These are phyloP conservation scores for Rusavskia elegans DNA, from an alignment of 495 filamentous ascomycete species.

Conservation along the genomic window DNA sequence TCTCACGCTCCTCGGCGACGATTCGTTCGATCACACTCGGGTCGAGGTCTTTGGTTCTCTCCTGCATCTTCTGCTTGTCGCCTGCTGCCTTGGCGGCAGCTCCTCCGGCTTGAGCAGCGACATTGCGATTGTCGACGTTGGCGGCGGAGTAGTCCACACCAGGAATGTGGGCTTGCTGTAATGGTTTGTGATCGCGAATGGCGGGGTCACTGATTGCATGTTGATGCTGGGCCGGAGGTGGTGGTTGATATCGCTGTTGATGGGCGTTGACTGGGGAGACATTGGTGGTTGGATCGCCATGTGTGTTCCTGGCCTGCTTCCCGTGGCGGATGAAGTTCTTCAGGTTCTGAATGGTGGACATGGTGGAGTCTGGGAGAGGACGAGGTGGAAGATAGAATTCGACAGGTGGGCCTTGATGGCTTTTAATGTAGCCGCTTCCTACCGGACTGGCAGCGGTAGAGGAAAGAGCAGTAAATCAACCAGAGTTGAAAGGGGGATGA, in stretches of 20 bases:
- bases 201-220: slow-evolving; percentile 33
- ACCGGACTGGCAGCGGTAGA: background rate
- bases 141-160: slow-evolving; percentile 37
- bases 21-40: slow-evolving; percentile 61
- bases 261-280: slow-evolving; percentile 52
- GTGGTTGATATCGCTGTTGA: slow-evolving; percentile 36
- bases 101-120: slow-evolving; percentile 47
- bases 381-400: background rate
- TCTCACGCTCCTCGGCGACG: slow-evolving; percentile 78
- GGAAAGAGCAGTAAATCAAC: background rate
- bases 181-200: slow-evolving; percentile 25
- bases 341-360: slow-evolving; percentile 76
- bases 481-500: background rate
- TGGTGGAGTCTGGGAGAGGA: slow-evolving; percentile 15
- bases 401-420: too few species aligned
- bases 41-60: slow-evolving; percentile 40
- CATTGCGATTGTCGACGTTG: slow-evolving; percentile 41
- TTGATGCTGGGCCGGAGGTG: slow-evolving; percentile 33
- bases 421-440: background rate
- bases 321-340: slow-evolving; percentile 99
- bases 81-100: slow-evolving; percentile 37
- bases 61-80: slow-evolving; percentile 29
- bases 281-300: slow-evolving; percentile 49
- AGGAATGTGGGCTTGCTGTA: slow-evolving; percentile 16
- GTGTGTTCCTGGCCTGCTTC: slow-evolving; percentile 72